These are phyloP conservation scores for Coemansia sp. DNA, from an alignment of 192 early-diverging fungal species.

Conservation along the genomic window DNA sequence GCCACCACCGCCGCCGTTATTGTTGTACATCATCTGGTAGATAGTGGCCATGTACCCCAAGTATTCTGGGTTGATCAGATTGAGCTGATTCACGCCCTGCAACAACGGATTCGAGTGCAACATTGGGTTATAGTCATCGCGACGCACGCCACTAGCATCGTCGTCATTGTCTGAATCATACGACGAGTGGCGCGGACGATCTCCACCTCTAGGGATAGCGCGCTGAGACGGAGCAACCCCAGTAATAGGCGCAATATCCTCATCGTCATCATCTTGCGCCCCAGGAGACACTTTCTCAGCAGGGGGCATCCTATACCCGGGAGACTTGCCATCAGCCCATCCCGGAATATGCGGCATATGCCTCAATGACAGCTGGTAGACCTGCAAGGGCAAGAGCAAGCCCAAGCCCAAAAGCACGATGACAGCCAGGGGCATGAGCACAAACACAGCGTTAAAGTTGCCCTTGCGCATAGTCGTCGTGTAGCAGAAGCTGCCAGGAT, in stretches of 20 bases:
- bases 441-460: conserved; percentile 47
- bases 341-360: conserved; percentile 51
- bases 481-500: conserved; percentile 49
- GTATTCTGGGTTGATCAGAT: conserved; percentile 39
- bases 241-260: background rate
- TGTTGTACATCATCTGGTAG: conserved; percentile 34
- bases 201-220: background rate
- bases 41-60: conserved; percentile 40
- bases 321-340: conserved; percentile 48
- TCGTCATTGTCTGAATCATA: background rate
- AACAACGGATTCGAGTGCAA: conserved; percentile 25
- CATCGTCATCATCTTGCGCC: background rate
- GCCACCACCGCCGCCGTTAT: conserved; percentile 13
- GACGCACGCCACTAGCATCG: background rate
- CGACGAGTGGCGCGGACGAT: background rate
- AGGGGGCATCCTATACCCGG: conserved; percentile 33
- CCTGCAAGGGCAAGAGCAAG: conserved; percentile 38
- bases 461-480: conserved; percentile 50
- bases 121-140: conserved; percentile 48
- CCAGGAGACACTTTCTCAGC: conserved; percentile 2
- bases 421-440: conserved; percentile 47
- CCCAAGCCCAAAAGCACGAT: conserved; percentile 36
- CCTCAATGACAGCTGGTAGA: conserved; percentile 29
- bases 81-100: conserved; percentile 42
- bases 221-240: background rate